A percentile compares a stretch with the other conserved stretches of the same genome.
phyloP scores from a whole-genome alignment of 306 rosid species.

The Parietaria judaica region DNA sequence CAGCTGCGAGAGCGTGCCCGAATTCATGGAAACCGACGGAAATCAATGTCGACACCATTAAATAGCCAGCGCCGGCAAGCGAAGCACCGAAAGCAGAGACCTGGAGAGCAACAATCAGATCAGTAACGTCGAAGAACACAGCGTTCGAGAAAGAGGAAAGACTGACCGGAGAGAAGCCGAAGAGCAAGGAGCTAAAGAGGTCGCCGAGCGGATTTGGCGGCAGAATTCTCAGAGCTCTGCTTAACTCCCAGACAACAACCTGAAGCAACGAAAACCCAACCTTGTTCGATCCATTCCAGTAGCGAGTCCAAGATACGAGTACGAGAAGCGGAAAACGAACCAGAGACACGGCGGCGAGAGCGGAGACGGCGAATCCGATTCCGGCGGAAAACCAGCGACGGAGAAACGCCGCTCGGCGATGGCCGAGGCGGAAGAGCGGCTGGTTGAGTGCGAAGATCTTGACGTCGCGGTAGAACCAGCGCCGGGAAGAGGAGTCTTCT shows the following conservation, averaged over 20 bases:
- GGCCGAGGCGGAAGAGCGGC: constrained; percentile 45
- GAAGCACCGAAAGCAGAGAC: constrained; percentile 21
- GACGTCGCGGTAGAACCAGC: constrained; percentile 36
- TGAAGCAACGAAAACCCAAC: neutral
- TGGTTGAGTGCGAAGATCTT: constrained; percentile 43
- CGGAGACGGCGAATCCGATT: neutral
- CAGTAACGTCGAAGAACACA: neutral
- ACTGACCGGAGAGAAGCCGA: constrained; percentile 37
- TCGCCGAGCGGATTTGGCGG: constrained; percentile 15
- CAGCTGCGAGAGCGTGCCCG: constrained; percentile 79
- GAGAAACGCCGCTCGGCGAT: constrained; percentile 33
- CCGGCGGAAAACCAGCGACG: constrained; percentile 45
- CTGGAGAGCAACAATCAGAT: constrained; percentile 15
- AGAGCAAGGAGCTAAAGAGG: constrained; percentile 26
- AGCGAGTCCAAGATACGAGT: neutral
- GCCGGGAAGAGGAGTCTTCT: neutral
- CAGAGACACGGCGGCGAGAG: constrained; percentile 1
- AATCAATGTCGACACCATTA: constrained; percentile 48
- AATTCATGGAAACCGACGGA: constrained; percentile 64
- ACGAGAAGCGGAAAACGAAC: neutral
- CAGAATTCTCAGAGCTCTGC: constrained; percentile 37
- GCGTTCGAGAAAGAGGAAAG: neutral
- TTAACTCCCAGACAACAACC: constrained; percentile 58
- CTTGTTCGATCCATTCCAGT: neutral
- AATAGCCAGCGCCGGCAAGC: constrained; percentile 42